phyloP scores from a whole-genome alignment of 2,329 filamentous ascomycete genomes.

The Paramyrothecium sp. region DNA sequence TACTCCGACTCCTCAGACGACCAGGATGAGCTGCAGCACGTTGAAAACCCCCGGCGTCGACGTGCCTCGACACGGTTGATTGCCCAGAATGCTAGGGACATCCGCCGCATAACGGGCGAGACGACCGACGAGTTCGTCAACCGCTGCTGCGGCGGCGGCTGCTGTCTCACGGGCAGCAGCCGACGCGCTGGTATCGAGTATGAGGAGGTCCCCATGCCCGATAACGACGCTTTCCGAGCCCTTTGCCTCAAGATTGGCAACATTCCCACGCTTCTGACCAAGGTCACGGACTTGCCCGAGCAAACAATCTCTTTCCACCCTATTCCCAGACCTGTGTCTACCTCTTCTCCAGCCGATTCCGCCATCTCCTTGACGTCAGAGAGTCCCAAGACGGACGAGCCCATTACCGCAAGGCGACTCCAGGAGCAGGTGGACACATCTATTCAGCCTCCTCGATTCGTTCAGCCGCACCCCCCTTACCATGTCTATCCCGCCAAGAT shows the following conservation, averaged over 20 bases:
- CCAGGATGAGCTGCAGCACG: conserved; percentile 47
- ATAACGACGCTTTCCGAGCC: conserved; percentile 82
- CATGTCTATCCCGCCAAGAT: conserved; percentile 89
- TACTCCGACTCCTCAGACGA: conserved; percentile 64
- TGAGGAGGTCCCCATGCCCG: conserved; percentile 58
- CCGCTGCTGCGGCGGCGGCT: conserved; percentile 64
- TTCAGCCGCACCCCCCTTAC: conserved; percentile 93
- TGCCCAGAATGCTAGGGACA: conserved; percentile 60
- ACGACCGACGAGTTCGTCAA: conserved; percentile 60
- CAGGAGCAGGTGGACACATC: conserved; percentile 48
- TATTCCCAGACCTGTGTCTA: conserved; percentile 35
- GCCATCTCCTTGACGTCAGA: conserved; percentile 42
- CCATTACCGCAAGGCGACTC: conserved; percentile 29
- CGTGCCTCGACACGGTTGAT: conserved; percentile 70
- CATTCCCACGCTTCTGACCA: conserved; percentile 72
- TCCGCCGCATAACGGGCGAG: conserved; percentile 64
- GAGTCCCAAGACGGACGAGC: conserved; percentile 19
- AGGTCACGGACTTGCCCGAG: conserved; percentile 69
- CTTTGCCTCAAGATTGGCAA: conserved; percentile 74
- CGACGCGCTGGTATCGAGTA: conserved; percentile 47
- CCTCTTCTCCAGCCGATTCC: conserved; percentile 47
- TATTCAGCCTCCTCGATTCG: conserved; percentile 79
- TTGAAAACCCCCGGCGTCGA: conserved; percentile 47
- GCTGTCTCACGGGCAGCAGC: conserved; percentile 53
- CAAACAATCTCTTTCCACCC: conserved; percentile 71